Base-by-base conservation (phyloP, 1,139 yeast species). In the Meyerozyma sp. region DNA sequence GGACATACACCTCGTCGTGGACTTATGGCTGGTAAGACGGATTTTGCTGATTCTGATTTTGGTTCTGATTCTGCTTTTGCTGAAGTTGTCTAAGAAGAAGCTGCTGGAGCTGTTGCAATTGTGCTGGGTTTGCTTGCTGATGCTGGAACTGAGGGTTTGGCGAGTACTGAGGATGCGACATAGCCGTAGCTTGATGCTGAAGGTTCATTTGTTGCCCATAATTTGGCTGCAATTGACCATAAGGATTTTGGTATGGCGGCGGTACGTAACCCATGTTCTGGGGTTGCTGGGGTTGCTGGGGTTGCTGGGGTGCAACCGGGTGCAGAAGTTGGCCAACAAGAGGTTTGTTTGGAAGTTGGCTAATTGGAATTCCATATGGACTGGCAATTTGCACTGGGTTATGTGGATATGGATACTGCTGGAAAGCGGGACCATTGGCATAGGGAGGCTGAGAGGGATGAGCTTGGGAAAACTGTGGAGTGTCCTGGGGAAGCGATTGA, bases 101-200 rank as follows among this genome's bases (percentile, higher is more conserved):
- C 42, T 63, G 68, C 43, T 65, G 68, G 32, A 66, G 54, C 42
- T 63, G 60, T 39, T 62, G 63, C 39, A 65, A 53, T 39, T 62
- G 61, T 25, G 47, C 54, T 21, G 59, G 54, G 13, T 53, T 46
- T 9, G 53, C 53, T 16, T 41, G 44, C 35, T 30, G 34, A 13
- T 29, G 42, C 34, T 34, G 42, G 14, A 21, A 43, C 16, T 40
- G 46, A 27, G 28, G 39, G 14, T 39, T 47, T 29, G 29, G 29
- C 7, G 29, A 27, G 13, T 3, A 27, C 13, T 27, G 29, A 27
- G 29, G 29, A 27, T 27, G 29, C 29, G 13, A 27, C 29, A 27
- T 27, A 3, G 29, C 13, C 13, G 5, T 21, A 21, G 40, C 43
- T 20, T 41, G 39, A 34, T 27, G 49, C n/a, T 25, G 43, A 11